A percentile compares a stretch with the other conserved stretches of the same genome.
phyloP scores from a whole-genome alignment of 208 protist genomes.

The Strigomonas culicis region DNA sequence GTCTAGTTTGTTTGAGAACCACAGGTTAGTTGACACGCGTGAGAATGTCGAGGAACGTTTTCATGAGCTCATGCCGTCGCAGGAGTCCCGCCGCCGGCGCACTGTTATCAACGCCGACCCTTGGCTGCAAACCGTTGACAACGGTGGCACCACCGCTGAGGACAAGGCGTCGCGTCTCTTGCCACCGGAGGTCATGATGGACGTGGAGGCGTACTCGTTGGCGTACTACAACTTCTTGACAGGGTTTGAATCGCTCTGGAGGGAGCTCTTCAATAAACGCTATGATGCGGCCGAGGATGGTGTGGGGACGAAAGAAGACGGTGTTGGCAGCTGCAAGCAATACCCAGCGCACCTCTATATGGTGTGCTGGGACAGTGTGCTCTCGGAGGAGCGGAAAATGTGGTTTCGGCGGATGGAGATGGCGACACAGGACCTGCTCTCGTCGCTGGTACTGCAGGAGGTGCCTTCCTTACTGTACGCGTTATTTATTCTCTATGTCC shows the following conservation, averaged over 20 bases:
- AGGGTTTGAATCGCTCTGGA: conserved; percentile 55
- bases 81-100: neutral
- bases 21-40: no score
- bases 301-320: neutral
- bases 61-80: neutral
- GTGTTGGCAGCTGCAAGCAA: conserved; percentile 9
- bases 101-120: neutral
- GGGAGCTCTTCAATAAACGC: conserved; percentile 50
- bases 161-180: conserved; percentile 11
- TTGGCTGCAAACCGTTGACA: neutral
- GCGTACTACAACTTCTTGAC: conserved; percentile 45
- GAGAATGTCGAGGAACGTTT: no score
- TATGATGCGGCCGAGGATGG: conserved; percentile 16
- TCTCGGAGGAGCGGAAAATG: conserved; percentile 26
- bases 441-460: conserved; percentile 30
- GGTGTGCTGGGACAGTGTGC: conserved; percentile 50
- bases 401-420: conserved; percentile 45
- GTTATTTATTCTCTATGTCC: conserved; percentile 59
- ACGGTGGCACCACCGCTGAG: neutral
- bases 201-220: conserved; percentile 32
- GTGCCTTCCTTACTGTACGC: conserved; percentile 50
- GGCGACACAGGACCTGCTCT: conserved; percentile 30
- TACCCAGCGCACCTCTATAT: conserved; percentile 63
- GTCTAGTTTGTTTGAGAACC: neutral
- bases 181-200: conserved; percentile 21